Base-by-base conservation (phyloP, 768 basidiomycete genomes). In the Tricholoma bakamatsutake region DNA sequence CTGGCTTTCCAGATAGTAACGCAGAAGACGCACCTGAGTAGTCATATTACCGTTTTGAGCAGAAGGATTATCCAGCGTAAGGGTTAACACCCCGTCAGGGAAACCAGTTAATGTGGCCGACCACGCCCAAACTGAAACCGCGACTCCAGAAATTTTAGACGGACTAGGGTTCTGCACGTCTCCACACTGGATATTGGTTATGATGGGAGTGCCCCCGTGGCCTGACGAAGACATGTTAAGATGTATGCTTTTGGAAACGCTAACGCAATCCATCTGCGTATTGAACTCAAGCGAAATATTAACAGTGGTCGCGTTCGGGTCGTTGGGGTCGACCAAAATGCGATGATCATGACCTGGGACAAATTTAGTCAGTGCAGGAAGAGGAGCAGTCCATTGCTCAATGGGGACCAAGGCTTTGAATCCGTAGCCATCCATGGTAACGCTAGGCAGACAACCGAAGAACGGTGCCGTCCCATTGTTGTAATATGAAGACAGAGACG, bases 341-440 rank as follows among this genome's bases (percentile, higher is more conserved):
- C 94, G 87, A 42, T 83, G 77, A 63, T 97, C 94, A 67, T 97
- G 94, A 1, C 94, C 93, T 0, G 94, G 94, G 2, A 70, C 66
- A 70, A 96, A 96, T 53, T 80, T 81, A 15, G 90, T 91, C 55
- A 97, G 68, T 54, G 82, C 80, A 13, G 93, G 90, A 5, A 75
- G 80, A 52, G 88, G 84, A 5, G 81, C 61, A 5, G 82, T 72
- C 91, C 93, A 97, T 59, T 87, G 76, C 0, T 56, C 62, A 0
- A 57, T 39, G 0, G 89, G 90, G 7, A 97, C 91, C 17, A 93
- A 76, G 1, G 82, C 84, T 69, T 94, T 93, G 79, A 87, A 93
- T 31, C 87, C 82, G 63, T 81, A 93, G 0, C 85, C 80, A 31
- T 84, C 80, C 72, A 96, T 76, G 2, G 80, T 81, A 64, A 96